Conservation (phyloP, 768 basidiomycete genomes). For the Arthromyces matolae region DNA sequence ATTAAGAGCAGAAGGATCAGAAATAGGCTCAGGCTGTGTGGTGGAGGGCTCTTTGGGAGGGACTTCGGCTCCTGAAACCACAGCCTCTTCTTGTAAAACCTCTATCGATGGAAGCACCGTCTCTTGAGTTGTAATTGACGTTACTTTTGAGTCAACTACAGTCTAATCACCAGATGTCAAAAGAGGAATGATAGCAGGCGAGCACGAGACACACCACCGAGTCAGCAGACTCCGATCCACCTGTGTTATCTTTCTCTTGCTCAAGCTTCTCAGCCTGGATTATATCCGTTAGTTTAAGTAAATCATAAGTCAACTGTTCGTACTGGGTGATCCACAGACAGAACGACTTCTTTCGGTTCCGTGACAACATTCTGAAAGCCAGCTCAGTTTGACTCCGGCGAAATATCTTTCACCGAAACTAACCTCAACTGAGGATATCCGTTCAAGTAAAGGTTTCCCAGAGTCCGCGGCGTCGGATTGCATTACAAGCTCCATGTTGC, state of each 20-base stretch:
- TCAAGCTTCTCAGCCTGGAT: conserved; percentile 9
- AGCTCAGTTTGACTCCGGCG: neutral
- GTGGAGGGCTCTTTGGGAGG: neutral
- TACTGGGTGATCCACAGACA: neutral
- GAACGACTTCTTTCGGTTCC: conserved; percentile 5
- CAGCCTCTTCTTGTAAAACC: neutral
- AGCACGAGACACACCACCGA: conserved; percentile 5
- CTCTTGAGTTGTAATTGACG: neutral
- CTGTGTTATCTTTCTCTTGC: neutral
- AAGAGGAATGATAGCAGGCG: neutral
- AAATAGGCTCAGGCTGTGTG: neutral
- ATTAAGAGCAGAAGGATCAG: no score
- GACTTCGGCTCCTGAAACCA: no score
- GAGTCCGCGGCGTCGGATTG: neutral
- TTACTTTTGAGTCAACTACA: neutral
- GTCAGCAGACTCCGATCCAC: conserved; percentile 1
- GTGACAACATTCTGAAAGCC: conserved; percentile 1
- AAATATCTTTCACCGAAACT: neutral
- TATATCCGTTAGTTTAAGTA: neutral
- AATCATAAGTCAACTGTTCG: neutral
- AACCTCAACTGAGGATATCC: conserved; percentile 3
- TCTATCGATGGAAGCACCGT: neutral
- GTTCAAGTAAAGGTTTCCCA: neutral
- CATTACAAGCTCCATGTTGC: neutral
- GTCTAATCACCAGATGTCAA: conserved; percentile 8